Evolutionary conservation across 2,329 filamentous ascomycete species (phyloP).

Genomic region (Falciphora oryzae): DNA sequence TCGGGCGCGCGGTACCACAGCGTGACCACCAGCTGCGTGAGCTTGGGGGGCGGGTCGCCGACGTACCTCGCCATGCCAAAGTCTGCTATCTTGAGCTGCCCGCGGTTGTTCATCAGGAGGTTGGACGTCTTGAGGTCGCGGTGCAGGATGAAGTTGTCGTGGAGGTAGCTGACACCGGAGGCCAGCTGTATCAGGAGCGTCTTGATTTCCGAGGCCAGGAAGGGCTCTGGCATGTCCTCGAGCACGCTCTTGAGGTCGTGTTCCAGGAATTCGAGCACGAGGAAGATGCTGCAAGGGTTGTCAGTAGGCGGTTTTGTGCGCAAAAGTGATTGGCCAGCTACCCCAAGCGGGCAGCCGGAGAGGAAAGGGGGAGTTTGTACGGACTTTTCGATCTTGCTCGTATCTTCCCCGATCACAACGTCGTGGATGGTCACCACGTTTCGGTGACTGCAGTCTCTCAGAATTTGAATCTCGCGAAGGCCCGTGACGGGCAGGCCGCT

Average conservation of each 20-base stretch:
- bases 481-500: constrained; percentile 84
- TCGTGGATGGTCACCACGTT: constrained; percentile 81
- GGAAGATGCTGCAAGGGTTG: constrained; percentile 59
- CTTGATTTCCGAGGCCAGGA: constrained; percentile 88
- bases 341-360: neutral
- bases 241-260: constrained; percentile 93
- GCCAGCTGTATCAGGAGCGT: constrained; percentile 79
- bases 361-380: constrained; percentile 4
- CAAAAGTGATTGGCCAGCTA: neutral
- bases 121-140: constrained; percentile 93
- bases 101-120: constrained; percentile 90
- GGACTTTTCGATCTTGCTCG: constrained; percentile 48
- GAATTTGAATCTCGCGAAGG: constrained; percentile 85
- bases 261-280: constrained; percentile 96
- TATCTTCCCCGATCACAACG: constrained; percentile 69
- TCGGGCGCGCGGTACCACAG: constrained; percentile 96
- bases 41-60: constrained; percentile 66
- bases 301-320: neutral
- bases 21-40: constrained; percentile 92
- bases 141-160: constrained; percentile 85
- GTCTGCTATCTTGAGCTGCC: constrained; percentile 91
- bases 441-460: constrained; percentile 71
- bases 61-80: constrained; percentile 97
- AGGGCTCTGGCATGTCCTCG: constrained; percentile 90
- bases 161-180: constrained; percentile 76